Evolutionary conservation across 306 rosid genomes (phyloP), one percentile per base, ranked within the genome.

Genomic region (Quercus mongolica): DNA sequence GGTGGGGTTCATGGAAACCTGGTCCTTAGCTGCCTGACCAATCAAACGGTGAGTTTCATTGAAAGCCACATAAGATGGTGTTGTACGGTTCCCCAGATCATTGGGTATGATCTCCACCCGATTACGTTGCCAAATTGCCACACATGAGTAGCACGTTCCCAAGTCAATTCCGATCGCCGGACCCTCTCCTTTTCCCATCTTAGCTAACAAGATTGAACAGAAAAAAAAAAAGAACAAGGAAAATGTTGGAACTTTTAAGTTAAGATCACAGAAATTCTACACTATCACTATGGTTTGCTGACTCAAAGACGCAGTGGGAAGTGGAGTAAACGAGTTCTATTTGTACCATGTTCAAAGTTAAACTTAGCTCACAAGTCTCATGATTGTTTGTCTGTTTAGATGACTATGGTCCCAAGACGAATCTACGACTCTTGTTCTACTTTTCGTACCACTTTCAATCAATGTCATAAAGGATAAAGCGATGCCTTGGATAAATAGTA

Each of bases 51-150:
- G 76, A 4, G 86, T 81, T 30, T 85, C 91, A 0, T 88, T 88
- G 83, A 88, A 88, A 18, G 91, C 87, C 5, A 88, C 89, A 10
- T 69, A 88, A 44, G 91, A 88, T 5, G 91, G 91, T 6, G 91
- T 88, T 20, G 85, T 88, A 12, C 87, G 79, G 77, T 88, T 85
- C 74, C 89, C 91, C 20, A 78, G 86, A 26, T 85, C 89, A 25
- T 88, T 85, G 56, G 91, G 86, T 69, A 88, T 83, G 81, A 88
- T 88, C 41, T 85, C 91, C 21, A 85, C 91, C 25, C 87, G 86
- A 69, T 88, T 87, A 23, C 79, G 83, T n/a, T 85, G 89, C 91
- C 91, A 88, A 33, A 85, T 84, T 5, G 87, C 89, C 12, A 81
- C 89, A 18, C 89, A 88, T 0, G 91, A 88, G 30, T 85, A 88